Evolutionary conservation across 768 basidiomycete genomes (phyloP).

Genomic region (Paxillus involutus): DNA sequence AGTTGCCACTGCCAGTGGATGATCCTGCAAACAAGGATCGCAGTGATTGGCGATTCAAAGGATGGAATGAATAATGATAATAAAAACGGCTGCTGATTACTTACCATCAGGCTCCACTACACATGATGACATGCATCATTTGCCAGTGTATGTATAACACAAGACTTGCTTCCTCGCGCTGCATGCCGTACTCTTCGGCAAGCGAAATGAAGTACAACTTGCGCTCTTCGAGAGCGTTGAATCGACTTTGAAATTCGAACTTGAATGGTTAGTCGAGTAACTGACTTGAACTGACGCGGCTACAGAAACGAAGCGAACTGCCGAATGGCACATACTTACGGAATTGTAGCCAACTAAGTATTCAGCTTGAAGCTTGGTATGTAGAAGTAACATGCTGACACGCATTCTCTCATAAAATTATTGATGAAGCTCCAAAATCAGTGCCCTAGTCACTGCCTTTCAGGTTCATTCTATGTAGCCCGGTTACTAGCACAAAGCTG

Average conservation of each 20-base stretch:
- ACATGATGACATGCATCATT: too few species aligned
- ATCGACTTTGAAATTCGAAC: too few species aligned
- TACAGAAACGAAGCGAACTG: background rate
- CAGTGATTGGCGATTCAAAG: too few species aligned
- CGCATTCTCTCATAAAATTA: background rate
- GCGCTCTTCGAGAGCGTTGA: background rate
- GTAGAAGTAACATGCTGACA: slow-evolving; percentile 2
- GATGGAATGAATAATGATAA: too few species aligned
- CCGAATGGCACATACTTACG: slow-evolving; percentile 1
- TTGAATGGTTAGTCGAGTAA: too few species aligned
- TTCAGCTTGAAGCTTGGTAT: background rate
- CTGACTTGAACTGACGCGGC: background rate
- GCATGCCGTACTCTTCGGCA: background rate
- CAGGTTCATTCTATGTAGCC: background rate
- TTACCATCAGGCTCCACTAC: background rate
- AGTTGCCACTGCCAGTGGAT: too few species aligned
- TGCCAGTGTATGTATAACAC: background rate
- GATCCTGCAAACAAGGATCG: too few species aligned
- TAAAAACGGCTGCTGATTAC: too few species aligned
- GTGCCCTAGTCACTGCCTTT: slow-evolving; percentile 5
- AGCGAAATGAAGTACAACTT: background rate
- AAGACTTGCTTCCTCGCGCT: background rate
- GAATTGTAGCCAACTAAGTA: too few species aligned
- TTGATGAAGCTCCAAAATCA: background rate
- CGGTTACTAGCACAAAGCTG: background rate